phyloP scores from a whole-genome alignment of 345 rosid genomes.

The Ailanthus altissimus region DNA sequence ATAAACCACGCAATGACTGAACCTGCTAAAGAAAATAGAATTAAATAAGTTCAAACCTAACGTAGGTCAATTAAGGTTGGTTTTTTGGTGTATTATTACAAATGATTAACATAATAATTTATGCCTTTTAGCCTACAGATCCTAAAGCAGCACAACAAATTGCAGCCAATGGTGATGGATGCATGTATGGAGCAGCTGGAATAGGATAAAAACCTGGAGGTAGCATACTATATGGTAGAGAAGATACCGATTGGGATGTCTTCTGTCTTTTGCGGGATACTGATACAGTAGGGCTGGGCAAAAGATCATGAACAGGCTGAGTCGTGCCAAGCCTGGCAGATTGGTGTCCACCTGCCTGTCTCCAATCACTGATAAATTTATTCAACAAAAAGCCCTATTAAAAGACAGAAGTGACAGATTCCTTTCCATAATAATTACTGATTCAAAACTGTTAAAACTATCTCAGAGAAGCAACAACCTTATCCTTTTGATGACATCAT shows the following conservation, averaged over 20 bases:
- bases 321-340: constrained; percentile 52
- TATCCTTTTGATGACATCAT: constrained; percentile 75
- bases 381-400: constrained; percentile 18
- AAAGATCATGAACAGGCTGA: constrained; percentile 56
- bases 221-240: constrained; percentile 20
- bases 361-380: constrained; percentile 75
- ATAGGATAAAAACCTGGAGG: constrained; percentile 15
- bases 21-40: constrained; percentile 32
- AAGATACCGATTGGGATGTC: constrained; percentile 63
- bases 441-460: constrained; percentile 3
- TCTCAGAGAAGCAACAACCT: constrained; percentile 52
- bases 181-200: constrained; percentile 11
- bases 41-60: constrained; percentile 5
- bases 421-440: constrained; percentile 11
- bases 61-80: background rate
- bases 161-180: constrained; percentile 25
- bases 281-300: constrained; percentile 76
- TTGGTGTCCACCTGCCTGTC: constrained; percentile 72
- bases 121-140: constrained; percentile 9
- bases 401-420: constrained; percentile 4
- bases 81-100: constrained; percentile 5
- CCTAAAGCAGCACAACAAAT: constrained; percentile 1
- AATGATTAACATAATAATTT: constrained; percentile 7
- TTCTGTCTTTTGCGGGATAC: constrained; percentile 86
- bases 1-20: constrained; percentile 40